Evolutionary conservation across 371 early-diverging fungal species (phyloP), one percentile per base, ranked within the genome.

Genomic region (Apophysomyces ossiformis): DNA sequence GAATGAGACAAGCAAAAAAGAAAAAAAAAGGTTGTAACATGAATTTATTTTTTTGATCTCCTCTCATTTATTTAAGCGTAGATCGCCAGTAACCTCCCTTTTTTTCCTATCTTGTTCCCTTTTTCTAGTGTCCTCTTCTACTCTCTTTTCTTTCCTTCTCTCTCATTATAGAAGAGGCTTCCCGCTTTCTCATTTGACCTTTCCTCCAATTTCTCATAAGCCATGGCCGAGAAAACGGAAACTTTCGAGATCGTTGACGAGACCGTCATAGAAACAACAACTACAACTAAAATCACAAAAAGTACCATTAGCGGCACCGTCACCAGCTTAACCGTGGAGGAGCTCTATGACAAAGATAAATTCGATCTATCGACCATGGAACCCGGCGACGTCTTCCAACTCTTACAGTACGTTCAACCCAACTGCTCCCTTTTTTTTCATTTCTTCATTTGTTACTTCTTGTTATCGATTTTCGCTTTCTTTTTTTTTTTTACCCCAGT

Each of bases 311-410:
- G 39, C 38, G 68, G 68, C 13, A 63, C 63, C 13, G 6, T 50
- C 9, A 50, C 54, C 21, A 50, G 54, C 21, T 50, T 50, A 5
- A 87, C 88, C 54, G 86, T 88, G 63, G 84, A 89, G 63, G 91
- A 91, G 71, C 85, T 91, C 60, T 91, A 91, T 76, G 88, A 91
- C 82, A 91, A 91, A 82, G 90, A 91, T 45, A 91, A 91, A 75
- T 90, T 85, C 66, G 91, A 91, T 72, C 83, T 91, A 71, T 89
- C 89, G 35, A 91, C 91, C 43, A 90, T 91, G 91, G 91, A 90
- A 41, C 88, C 89, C 69, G 84, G 81, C 69, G 86, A 89, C 70
- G 87, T 91, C 63, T 89, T 88, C 74, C 84, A 86, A 69, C 79
- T 91, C 36, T 82, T 91, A 59, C 89, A 89, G 83, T 80, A 80